Base-by-base conservation (phyloP, 2,329 filamentous ascomycete genomes). In the Trichoderma citrinoviride region DNA sequence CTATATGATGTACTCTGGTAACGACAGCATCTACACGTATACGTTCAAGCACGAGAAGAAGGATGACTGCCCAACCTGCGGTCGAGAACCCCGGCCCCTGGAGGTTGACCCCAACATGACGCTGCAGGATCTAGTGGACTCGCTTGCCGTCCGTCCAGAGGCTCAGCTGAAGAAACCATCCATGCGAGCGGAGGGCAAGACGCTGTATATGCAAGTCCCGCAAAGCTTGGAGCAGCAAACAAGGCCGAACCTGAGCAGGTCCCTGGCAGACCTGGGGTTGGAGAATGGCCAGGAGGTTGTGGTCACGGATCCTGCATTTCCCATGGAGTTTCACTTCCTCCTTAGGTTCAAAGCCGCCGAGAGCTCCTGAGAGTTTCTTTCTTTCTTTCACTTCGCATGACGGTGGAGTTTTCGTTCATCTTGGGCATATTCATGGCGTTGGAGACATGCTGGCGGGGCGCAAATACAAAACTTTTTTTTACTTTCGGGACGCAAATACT, bases 1-100 rank as follows among this genome's bases (percentile, higher is more conserved):
- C 76, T 99, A 99, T 80, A 98, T 98, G 93, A 97, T 97, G 91
- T 99, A 99, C 77, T 97, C 92, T 14, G 95, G 96, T 53, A 93
- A 98, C 73, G 94, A 96, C 73, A 86, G 90, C 69, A 90, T 99
- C 69, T 99, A 99, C 80, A 99, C 95, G 0, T 97, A 97, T 77
- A 99, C 95, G 0, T 99, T 98, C 76, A 89, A 93, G 73, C 93
- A 97, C 73, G 90, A 97, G 78, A 92, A 91, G 81, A 98, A 97
- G 77, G 85, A 90, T 17, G 95, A 98, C 77, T 99, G 95, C 69
- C 93, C 95, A 2, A 95, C 98, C 7, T 99, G 95, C 73, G 93
- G 94, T 19, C 90, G 92, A 61, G 79, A 92, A 65, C 88, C 95
- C 4, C 90, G 92, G 60, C 89, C 90, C 27, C 82, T 98, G 15